Evolutionary conservation across 1,139 yeast species (phyloP).

Genomic region (Geotrichum candidum): DNA sequence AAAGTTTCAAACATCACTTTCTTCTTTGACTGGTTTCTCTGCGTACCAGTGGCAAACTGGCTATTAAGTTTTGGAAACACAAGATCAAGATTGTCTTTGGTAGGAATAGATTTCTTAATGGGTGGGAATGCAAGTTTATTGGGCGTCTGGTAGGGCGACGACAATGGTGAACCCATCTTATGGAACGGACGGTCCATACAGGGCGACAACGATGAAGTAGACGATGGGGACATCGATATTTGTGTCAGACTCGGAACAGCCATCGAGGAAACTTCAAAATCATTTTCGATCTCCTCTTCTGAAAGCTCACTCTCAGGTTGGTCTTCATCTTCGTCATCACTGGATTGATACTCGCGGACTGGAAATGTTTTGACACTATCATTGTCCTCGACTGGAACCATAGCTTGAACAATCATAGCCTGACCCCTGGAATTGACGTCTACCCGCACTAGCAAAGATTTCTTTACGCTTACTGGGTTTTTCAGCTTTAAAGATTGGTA

Average conservation of each 20-base stretch:
- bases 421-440: not conserved
- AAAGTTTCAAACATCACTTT: not conserved
- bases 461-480: not conserved
- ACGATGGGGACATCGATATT: not conserved
- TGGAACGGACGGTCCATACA: not conserved
- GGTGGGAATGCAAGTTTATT: not conserved
- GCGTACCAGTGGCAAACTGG: not conserved
- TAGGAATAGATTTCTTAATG: not conserved
- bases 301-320: not conserved
- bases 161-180: not conserved
- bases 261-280: not conserved
- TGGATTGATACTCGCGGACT: not conserved
- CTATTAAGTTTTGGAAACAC: constrained; percentile 11
- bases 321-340: constrained; percentile 13
- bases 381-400: not conserved
- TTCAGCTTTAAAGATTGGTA: not conserved
- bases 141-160: constrained; percentile 4
- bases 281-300: constrained; percentile 1
- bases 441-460: not conserved
- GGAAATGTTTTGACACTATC: not conserved
- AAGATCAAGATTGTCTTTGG: constrained; percentile 1
- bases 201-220: constrained; percentile 6
- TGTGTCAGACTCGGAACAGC: not conserved
- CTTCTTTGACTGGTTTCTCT: not conserved
- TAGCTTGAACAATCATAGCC: not conserved